A percentile compares a stretch with the other conserved stretches of the same genome.
phyloP scores from a whole-genome alignment of 202 grass and related monocot genomes.

The Elaeis oleifera region DNA sequence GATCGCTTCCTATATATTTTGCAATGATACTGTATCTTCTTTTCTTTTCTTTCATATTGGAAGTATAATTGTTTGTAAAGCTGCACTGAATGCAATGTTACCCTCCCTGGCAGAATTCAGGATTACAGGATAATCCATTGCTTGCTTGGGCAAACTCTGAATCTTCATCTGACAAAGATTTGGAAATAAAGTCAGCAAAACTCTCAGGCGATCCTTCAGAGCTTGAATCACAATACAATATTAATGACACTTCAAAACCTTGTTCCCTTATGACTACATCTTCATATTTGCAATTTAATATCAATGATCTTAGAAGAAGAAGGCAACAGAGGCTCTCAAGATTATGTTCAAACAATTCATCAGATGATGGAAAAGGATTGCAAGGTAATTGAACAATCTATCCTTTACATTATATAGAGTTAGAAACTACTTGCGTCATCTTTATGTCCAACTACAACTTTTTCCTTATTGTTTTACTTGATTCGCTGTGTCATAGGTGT shows the following conservation, averaged over 20 bases:
- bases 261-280: slow-evolving; percentile 24
- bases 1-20: too few relatives aligned
- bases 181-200: slow-evolving; percentile 26
- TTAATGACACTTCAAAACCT: slow-evolving; percentile 22
- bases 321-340: slow-evolving; percentile 39
- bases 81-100: too few relatives aligned
- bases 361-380: slow-evolving; percentile 22
- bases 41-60: slow-evolving; percentile 15
- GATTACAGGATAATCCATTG: too few relatives aligned
- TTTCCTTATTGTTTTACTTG: not conserved
- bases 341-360: slow-evolving; percentile 31
- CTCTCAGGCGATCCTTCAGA: slow-evolving; percentile 28
- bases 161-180: slow-evolving; percentile 24
- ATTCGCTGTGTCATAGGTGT: slow-evolving; percentile 29
- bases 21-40: not conserved
- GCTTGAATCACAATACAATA: slow-evolving; percentile 25
- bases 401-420: not conserved
- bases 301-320: slow-evolving; percentile 69
- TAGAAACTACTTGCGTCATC: not conserved
- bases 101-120: too few relatives aligned
- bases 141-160: slow-evolving; percentile 7
- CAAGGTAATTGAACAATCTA: slow-evolving; percentile 32
- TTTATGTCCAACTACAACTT: too few relatives aligned
- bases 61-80: too few relatives aligned
- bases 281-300: slow-evolving; percentile 38